These are phyloP conservation scores for Quercus suber DNA, from an alignment of 306 rosid species.

Conservation along the genomic window DNA sequence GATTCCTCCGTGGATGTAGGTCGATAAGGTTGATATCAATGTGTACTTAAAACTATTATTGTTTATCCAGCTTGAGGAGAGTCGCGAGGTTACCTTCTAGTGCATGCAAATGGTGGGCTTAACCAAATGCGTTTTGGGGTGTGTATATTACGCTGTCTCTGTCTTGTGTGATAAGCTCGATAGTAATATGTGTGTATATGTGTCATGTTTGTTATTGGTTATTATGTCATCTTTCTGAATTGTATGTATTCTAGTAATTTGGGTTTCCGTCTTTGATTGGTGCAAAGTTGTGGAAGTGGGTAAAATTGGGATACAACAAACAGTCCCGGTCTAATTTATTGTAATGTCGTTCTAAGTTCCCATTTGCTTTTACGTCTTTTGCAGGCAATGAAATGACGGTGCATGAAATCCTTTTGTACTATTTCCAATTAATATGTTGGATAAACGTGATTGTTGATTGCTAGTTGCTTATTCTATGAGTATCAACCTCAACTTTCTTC, in stretches of 20 bases:
- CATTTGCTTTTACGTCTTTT: not conserved
- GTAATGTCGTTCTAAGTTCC: not conserved
- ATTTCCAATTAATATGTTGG: not conserved
- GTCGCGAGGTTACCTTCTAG: slow-evolving; percentile 76
- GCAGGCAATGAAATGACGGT: no score
- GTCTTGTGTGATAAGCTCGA: not conserved
- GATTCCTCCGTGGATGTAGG: no score
- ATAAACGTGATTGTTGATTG: not conserved
- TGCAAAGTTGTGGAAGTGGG: not conserved
- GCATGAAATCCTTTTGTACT: no score
- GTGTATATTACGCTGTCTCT: slow-evolving; percentile 21
- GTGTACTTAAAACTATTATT: slow-evolving; percentile 17
- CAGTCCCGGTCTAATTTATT: not conserved
- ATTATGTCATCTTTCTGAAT: not conserved
- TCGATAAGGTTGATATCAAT: not conserved
- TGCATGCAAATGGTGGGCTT: slow-evolving; percentile 93
- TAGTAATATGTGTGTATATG: not conserved
- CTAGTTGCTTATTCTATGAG: not conserved
- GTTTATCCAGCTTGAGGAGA: slow-evolving; percentile 55
- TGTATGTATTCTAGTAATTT: not conserved
- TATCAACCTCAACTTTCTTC: not conserved
- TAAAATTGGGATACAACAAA: not conserved
- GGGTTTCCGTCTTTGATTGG: not conserved
- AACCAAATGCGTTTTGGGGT: slow-evolving; percentile 99
- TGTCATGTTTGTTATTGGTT: no score